A percentile compares a stretch with the other conserved stretches of the same genome.
phyloP scores from a whole-genome alignment of 2,329 filamentous ascomycete species.

The Hypoxylon sp. region DNA sequence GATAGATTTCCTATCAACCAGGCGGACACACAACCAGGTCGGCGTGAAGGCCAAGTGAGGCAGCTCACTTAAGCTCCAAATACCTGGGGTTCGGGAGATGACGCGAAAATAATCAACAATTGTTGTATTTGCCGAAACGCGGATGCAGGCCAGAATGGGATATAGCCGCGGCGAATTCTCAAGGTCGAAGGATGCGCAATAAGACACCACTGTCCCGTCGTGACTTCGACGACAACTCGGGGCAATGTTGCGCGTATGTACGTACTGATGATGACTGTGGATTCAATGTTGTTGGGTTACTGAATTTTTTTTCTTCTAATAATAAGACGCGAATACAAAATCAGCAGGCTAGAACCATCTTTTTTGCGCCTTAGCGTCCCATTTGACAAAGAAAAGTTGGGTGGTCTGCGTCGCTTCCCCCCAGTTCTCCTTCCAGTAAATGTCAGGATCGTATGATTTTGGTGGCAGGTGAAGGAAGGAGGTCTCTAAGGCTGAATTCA shows the following conservation, averaged over 20 bases:
- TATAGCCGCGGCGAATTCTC: conserved; percentile 33
- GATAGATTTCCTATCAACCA: conserved; percentile 32
- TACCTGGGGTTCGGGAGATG: conserved; percentile 27
- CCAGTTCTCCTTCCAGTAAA: conserved; percentile 25
- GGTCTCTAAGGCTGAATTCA: conserved; percentile 17
- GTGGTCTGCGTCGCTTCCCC: conserved; percentile 22
- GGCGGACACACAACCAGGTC: conserved; percentile 12
- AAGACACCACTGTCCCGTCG: neutral
- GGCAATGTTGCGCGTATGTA: conserved; percentile 2
- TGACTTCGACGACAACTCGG: conserved; percentile 2
- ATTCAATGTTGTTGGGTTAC: conserved; percentile 4
- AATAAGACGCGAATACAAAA: conserved; percentile 11
- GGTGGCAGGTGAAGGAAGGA: conserved; percentile 32
- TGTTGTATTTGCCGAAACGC: conserved; percentile 32
- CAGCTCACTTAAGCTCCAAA: conserved; percentile 42
- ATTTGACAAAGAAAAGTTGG: conserved; percentile 33
- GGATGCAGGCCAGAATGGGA: conserved; percentile 14
- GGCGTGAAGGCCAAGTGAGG: conserved; percentile 38
- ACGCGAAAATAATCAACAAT: conserved; percentile 31
- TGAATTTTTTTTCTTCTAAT: conserved; percentile 17
- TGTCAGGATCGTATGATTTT: conserved; percentile 45
- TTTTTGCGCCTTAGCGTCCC: conserved; percentile 34
- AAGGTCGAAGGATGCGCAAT: conserved; percentile 10
- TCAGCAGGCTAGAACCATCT: conserved; percentile 26
- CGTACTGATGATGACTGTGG: conserved; percentile 16